Evolutionary conservation across 305 asterid genomes (phyloP), one percentile per base, ranked within the genome.

Genomic region (Solanum hybrid): DNA sequence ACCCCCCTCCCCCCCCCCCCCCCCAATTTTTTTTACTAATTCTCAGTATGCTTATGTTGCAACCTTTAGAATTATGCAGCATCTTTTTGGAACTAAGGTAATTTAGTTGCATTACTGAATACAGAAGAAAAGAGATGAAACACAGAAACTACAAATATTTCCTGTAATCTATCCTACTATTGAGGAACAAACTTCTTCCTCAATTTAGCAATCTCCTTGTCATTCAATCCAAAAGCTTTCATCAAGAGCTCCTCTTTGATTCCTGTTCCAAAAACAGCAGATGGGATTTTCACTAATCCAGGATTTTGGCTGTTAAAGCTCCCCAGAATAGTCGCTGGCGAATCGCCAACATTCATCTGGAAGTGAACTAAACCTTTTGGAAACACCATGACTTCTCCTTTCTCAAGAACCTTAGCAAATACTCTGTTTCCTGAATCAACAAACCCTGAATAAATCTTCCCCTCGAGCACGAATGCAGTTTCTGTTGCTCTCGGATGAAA

Each of bases 401-500:
- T 94, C 94, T 95, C 98, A 32, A 96, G 68, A 39, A 95, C 97
- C 89, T 93, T 95, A 0, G 98, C 98, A 73, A 93, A 96, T 10
- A 96, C 94, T 8, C 92, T 86, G 89, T 94, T 94, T 65, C 87
- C 87, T 31, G 99, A 92, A 80, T 96, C 98, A 20, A 96, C 94
- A 86, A 96, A 96, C 8, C 99, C 99, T 0, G 98, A 93, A 86
- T 96, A 96, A 17, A 96, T 87, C 92, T 73, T 94, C 10, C 98
- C 99, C 41, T 96, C 96, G 76, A 96, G 73, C 91, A 96, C 98
- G 68, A 94, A 95, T 9, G 94, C 96, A 26, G 94, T 91, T 90
- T 96, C 98, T 0, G 98, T 96, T 24, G 98, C 98, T 73, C 98
- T 89, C 1, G 98, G 98, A 89, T 96, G 99, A 89, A 93, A 96